These are phyloP conservation scores for Zhuliangozyma blackwelliae DNA, from an alignment of 1,139 yeast genomes.

Conservation along the genomic window DNA sequence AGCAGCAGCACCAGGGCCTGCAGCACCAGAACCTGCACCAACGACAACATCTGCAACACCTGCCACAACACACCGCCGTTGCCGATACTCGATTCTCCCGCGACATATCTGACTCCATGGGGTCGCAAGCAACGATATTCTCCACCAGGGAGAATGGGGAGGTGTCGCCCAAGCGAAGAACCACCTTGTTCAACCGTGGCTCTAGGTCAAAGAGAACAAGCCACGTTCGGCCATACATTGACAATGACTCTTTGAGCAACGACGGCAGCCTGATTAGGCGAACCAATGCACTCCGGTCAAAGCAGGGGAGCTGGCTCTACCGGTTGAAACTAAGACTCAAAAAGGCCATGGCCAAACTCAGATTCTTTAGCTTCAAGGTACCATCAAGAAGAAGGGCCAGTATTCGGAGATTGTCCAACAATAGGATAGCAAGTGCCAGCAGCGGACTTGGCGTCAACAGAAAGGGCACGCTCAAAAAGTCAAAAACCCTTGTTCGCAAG, in stretches of 20 bases:
- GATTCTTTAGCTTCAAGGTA: conserved; percentile 23
- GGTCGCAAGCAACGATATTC: conserved; percentile 45
- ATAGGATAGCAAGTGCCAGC: background rate
- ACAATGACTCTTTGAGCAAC: too few species aligned
- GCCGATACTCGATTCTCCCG: conserved; percentile 4
- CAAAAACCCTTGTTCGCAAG: conserved; percentile 16
- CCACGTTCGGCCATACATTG: too few species aligned
- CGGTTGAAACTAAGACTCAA: conserved; percentile 25
- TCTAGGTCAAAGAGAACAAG: too few species aligned
- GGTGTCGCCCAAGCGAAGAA: conserved; percentile 7
- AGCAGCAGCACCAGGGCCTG: background rate
- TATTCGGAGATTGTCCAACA: conserved; percentile 1
- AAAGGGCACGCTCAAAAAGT: conserved; percentile 3
- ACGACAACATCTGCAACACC: too few species aligned
- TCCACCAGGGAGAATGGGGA: conserved; percentile 26
- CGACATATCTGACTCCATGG: conserved; percentile 38
- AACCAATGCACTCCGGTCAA: conserved; percentile 32
- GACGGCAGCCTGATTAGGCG: conserved; percentile 12
- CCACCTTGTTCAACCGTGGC: conserved; percentile 1
- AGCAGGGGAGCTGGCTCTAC: conserved; percentile 29
- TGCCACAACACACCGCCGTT: background rate
- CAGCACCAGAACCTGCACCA: too few species aligned
- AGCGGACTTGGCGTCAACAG: too few species aligned
- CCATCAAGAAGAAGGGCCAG: conserved; percentile 25
- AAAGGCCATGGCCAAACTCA: conserved; percentile 21